These are phyloP conservation scores for Anthracocystis walkeri DNA, from an alignment of 1,284 basidiomycete genomes.

Conservation along the genomic window DNA sequence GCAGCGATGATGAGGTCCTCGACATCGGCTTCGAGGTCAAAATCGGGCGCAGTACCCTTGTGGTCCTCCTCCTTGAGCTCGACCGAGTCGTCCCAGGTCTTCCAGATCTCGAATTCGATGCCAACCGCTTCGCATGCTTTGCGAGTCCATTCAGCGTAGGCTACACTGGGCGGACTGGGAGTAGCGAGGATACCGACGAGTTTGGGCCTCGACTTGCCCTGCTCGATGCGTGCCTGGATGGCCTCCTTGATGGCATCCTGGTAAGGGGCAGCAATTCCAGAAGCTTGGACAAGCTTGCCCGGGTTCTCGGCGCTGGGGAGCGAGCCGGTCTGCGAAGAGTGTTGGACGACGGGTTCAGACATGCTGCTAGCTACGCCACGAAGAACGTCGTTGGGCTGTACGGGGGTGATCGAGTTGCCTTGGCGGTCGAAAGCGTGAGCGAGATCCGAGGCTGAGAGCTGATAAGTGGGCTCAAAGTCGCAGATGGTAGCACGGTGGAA, in stretches of 20 bases:
- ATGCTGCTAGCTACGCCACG: constrained; percentile 56
- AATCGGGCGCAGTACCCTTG: constrained; percentile 76
- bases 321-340: constrained; percentile 24
- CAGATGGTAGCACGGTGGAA: constrained; percentile 57
- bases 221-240: constrained; percentile 49
- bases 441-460: constrained; percentile 49
- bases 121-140: constrained; percentile 90
- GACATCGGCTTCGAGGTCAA: constrained; percentile 79
- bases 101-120: constrained; percentile 79
- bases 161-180: constrained; percentile 84
- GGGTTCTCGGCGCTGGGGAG: constrained; percentile 57
- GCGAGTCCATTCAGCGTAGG: constrained; percentile 92
- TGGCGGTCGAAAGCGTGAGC: constrained; percentile 39
- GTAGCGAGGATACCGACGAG: constrained; percentile 94
- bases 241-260: constrained; percentile 56
- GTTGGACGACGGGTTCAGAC: constrained; percentile 47
- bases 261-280: constrained; percentile 64
- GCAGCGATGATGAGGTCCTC: constrained; percentile 71
- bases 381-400: constrained; percentile 51
- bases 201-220: constrained; percentile 73
- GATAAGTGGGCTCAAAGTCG: constrained; percentile 44
- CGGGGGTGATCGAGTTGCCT: constrained; percentile 25
- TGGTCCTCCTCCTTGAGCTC: constrained; percentile 73
- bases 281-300: constrained; percentile 64
- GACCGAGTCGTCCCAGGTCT: constrained; percentile 66